phyloP scores from a whole-genome alignment of 176 grass and related monocot genomes.

The Oryza coarctata region DNA sequence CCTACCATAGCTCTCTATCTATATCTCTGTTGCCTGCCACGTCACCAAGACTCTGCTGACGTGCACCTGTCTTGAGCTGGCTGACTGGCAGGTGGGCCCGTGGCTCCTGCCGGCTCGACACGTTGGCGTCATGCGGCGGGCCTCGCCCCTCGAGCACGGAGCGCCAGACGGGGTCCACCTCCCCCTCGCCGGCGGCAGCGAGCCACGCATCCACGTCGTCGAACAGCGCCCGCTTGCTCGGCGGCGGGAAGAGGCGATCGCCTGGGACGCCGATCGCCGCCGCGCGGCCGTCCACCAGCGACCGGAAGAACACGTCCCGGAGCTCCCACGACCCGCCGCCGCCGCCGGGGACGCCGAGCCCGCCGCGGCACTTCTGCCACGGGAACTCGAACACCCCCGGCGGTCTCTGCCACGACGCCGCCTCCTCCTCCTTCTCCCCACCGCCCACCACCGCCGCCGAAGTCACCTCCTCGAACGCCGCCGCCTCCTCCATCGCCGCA shows the following conservation, averaged over 20 bases:
- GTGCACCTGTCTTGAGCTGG: neutral
- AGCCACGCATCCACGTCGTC: conserved; percentile 53
- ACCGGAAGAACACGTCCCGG: conserved; percentile 78
- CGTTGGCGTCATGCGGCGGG: conserved; percentile 35
- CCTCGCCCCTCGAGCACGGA: conserved; percentile 35
- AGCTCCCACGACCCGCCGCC: conserved; percentile 27
- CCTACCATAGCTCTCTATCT: neutral
- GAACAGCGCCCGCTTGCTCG: conserved; percentile 36
- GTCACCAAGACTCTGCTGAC: conserved; percentile 13
- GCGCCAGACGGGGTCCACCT: conserved; percentile 68
- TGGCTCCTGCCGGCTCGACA: neutral
- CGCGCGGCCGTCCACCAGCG: conserved; percentile 50
- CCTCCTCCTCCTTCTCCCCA: neutral
- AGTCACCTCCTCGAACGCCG: neutral
- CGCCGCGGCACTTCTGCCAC: conserved; percentile 45
- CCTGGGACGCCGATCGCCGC: conserved; percentile 51
- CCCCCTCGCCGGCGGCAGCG: conserved; percentile 36
- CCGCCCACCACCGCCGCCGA: neutral
- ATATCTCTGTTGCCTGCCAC: neutral
- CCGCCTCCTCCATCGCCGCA: neutral
- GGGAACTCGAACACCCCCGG: conserved; percentile 76
- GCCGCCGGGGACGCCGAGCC: conserved; percentile 11
- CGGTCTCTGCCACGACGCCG: conserved; percentile 17
- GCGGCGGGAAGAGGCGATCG: conserved; percentile 36
- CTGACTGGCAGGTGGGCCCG: conserved; percentile 1